Percentiles rank a stretch among this genome's conserved stretches.
These are phyloP conservation scores for Oehlia diaphana DNA, from an alignment of 192 early-diverging fungal genomes.

Conservation along the genomic window DNA sequence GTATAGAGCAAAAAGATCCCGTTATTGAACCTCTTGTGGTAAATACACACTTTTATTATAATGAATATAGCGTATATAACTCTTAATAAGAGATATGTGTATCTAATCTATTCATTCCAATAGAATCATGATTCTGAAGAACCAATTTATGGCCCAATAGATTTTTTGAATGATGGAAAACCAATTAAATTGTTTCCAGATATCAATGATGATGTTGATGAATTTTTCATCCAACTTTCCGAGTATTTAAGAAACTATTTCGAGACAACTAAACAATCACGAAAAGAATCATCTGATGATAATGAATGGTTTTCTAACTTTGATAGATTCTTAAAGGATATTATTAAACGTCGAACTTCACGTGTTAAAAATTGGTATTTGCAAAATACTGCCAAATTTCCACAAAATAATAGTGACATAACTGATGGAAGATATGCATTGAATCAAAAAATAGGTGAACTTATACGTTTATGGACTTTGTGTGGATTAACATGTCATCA, in stretches of 20 bases:
- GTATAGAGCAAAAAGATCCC: conserved; percentile 13
- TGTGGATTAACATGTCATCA: conserved; percentile 13
- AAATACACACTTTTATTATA: not conserved
- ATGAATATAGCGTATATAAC: no score
- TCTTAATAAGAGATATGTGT: not conserved
- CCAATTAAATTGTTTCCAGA: not conserved
- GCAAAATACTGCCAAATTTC: conserved; percentile 10
- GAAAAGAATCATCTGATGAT: conserved; percentile 13
- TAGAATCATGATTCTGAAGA: conserved; percentile 1
- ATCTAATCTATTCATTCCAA: not conserved
- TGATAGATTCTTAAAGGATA: conserved; percentile 20
- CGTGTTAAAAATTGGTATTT: conserved; percentile 26
- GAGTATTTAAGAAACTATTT: not conserved
- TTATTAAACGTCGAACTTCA: conserved; percentile 6
- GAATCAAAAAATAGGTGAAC: conserved; percentile 13
- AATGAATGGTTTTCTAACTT: conserved; percentile 9
- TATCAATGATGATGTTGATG: not conserved
- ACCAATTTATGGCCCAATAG: not conserved
- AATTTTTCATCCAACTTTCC: conserved; percentile 1
- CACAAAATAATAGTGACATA: conserved; percentile 21
- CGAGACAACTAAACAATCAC: conserved; percentile 7
- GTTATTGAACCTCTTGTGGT: not conserved
- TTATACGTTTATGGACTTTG: conserved; percentile 8
- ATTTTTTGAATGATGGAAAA: not conserved
- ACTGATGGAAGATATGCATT: not conserved